A percentile compares a stretch with the other conserved stretches of the same genome.
phyloP scores from a whole-genome alignment of 148 eudicot species.

The Fagopyrum tataricum region DNA sequence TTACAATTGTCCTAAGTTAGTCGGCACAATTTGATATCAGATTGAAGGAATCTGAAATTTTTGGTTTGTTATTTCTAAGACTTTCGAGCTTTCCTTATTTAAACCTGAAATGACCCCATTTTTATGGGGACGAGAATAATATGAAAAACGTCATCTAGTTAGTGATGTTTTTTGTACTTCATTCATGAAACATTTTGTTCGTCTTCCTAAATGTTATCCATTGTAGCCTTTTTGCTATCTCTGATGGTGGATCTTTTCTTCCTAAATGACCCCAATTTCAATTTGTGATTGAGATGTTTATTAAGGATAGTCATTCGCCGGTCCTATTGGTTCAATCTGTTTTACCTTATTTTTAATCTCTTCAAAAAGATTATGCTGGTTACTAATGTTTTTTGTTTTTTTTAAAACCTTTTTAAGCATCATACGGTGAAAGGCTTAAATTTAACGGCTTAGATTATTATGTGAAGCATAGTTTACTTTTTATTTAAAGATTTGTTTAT shows the following conservation, averaged over 20 bases:
- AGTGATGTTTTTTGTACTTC: not conserved
- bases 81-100: not conserved
- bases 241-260: not conserved
- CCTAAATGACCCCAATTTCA: too few species aligned
- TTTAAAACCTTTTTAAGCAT: too few species aligned
- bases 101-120: not conserved
- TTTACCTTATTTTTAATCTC: too few species aligned
- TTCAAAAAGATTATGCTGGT: too few species aligned
- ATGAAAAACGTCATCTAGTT: not conserved
- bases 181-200: not conserved
- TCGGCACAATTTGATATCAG: not conserved
- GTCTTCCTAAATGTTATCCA: not conserved
- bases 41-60: slow-evolving; percentile 3
- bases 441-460: too few species aligned
- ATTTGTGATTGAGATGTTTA: too few species aligned
- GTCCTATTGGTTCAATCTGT: too few species aligned
- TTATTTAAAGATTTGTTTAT: too few species aligned
- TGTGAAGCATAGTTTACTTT: too few species aligned
- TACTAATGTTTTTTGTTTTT: too few species aligned
- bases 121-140: not conserved
- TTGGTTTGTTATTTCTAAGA: not conserved
- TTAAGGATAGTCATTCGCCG: too few species aligned
- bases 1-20: not conserved
- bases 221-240: not conserved
- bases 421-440: too few species aligned